A percentile compares a stretch with the other conserved stretches of the same genome.
Evolutionary conservation across 345 rosid species (phyloP).

Genomic region (Eucalyptus polybractea): DNA sequence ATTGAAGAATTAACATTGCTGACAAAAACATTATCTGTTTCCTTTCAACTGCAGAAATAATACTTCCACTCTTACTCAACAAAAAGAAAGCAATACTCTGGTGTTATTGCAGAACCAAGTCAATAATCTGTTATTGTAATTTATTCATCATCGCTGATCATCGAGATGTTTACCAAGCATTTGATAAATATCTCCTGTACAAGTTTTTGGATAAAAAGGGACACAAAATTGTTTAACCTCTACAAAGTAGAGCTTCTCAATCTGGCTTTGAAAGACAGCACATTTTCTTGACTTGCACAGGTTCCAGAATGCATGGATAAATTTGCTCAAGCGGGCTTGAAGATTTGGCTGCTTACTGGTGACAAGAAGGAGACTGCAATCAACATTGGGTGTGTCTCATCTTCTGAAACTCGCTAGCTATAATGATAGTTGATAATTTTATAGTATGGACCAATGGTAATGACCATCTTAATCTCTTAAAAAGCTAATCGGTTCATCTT

Average conservation of each 20-base stretch:
- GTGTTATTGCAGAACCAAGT: background rate
- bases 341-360: conserved; percentile 79
- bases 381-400: conserved; percentile 47
- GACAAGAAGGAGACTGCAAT: conserved; percentile 84
- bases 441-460: background rate
- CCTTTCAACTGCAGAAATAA: background rate
- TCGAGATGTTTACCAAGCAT: background rate
- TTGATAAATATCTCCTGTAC: background rate
- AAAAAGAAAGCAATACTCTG: background rate
- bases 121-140: background rate
- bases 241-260: background rate
- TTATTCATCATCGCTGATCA: background rate
- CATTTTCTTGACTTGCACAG: conserved; percentile 1
- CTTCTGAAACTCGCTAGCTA: background rate
- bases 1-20: background rate
- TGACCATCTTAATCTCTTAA: background rate
- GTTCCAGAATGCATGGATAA: conserved; percentile 82
- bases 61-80: background rate
- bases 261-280: background rate
- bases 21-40: background rate
- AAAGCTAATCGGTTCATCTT: background rate
- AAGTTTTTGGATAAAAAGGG: background rate
- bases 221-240: background rate
- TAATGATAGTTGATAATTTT: background rate
- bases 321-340: conserved; percentile 74